Evolutionary conservation across 257 asterid species (phyloP), one percentile per base, ranked within the genome.

Genomic region (Coffea eugenioides): DNA sequence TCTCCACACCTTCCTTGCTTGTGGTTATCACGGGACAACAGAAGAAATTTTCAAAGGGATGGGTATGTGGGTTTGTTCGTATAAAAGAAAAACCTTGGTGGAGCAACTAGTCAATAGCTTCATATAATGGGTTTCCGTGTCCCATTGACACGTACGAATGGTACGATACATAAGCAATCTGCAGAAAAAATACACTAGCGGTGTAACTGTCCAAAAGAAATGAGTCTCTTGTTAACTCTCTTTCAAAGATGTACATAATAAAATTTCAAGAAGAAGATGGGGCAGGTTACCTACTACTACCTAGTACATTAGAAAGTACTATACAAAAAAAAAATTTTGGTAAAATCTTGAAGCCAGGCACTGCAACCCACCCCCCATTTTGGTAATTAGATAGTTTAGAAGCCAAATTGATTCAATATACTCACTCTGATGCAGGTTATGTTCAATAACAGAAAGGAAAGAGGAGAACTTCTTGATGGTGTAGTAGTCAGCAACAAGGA

Each of bases 361-460:
- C 23, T 36, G n/a, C 73, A 46, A 25, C 13, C 61, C 36, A 49
- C 27, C 76, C 31, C 31, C 0, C 31, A 31, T 31, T 31, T 31
- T 72, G 25, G 41, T 59, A 5, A 41, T 18, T 3, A 62, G 20
- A 27, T 27, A 48, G 0, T 16, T 16, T 2, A 39, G 43, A 39
- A 4, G 4, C 43, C 43, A 39, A 46, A 15, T 25, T 72, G 54
- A 16, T 49, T 45, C 39, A 48, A 56, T 66, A 13, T 41, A 52
- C 23, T 77, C n/a, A 52, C 23, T 77, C n/a, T 73, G 67, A 77
- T 80, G 77, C 88, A 92, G 98, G 97, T 88, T 77, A 94, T 94
- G 98, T 91, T 92, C 86, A 91, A 67, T 88, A 91, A 92, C 84
- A 87, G 97, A 83, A 87, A 91, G 84, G 97, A 94, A 86, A 93